Evolutionary conservation across 2,329 filamentous ascomycete genomes (phyloP).

Genomic region (Pseudogymnoascus sp.): DNA sequence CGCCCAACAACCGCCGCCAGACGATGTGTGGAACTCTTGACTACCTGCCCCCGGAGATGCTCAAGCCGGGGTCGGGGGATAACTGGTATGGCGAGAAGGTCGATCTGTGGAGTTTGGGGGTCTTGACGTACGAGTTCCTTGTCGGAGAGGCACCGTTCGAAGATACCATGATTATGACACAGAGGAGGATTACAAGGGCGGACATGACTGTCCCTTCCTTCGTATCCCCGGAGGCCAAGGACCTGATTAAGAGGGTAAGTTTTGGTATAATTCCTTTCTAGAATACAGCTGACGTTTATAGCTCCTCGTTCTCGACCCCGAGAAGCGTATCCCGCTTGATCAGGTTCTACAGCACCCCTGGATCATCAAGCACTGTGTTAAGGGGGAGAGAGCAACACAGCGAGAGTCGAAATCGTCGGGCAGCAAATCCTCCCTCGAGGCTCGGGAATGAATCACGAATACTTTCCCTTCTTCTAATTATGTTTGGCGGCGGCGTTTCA

Average conservation of each 20-base stretch:
- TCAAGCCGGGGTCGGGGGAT: slow-evolving; percentile 70
- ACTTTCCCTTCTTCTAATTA: slow-evolving; percentile 13
- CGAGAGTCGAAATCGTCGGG: slow-evolving; percentile 29
- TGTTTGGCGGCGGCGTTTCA: slow-evolving; percentile 22
- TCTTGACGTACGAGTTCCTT: slow-evolving; percentile 92
- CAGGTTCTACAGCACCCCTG: slow-evolving; percentile 86
- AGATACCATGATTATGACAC: slow-evolving; percentile 90
- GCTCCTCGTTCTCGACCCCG: slow-evolving; percentile 86
- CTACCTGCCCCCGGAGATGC: slow-evolving; percentile 97
- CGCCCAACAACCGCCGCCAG: slow-evolving; percentile 84
- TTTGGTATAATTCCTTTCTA: not conserved
- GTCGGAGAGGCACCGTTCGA: slow-evolving; percentile 96
- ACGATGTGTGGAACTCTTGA: slow-evolving; percentile 97
- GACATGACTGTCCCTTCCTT: slow-evolving; percentile 92
- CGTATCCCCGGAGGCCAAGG: slow-evolving; percentile 81
- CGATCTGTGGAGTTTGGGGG: slow-evolving; percentile 91
- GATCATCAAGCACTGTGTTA: slow-evolving; percentile 85
- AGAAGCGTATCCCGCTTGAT: slow-evolving; percentile 85
- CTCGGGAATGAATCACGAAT: slow-evolving; percentile 25
- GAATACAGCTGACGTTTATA: slow-evolving; percentile 31
- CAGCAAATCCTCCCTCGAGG: slow-evolving; percentile 23
- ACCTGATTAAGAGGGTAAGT: slow-evolving; percentile 82
- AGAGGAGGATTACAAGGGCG: slow-evolving; percentile 75
- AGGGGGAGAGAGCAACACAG: slow-evolving; percentile 35
- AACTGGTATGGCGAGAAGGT: slow-evolving; percentile 95